phyloP scores from a whole-genome alignment of 768 basidiomycete species.

The Pleurotus giganteus region DNA sequence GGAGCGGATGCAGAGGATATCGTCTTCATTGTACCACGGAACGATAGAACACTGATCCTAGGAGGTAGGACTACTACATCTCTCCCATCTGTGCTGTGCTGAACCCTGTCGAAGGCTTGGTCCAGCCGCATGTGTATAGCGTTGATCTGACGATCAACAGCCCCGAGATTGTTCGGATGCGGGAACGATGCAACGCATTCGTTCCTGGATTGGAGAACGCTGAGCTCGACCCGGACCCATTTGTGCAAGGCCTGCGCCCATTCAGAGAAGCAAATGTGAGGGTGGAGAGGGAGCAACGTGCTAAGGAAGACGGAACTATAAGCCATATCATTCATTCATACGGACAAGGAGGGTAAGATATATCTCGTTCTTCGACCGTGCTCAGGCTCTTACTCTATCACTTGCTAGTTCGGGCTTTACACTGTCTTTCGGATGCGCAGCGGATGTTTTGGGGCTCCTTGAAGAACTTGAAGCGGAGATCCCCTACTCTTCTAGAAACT shows the following conservation, averaged over 20 bases:
- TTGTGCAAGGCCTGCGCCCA: slow-evolving; percentile 28
- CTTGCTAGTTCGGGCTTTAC: slow-evolving; percentile 17
- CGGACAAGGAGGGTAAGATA: slow-evolving; percentile 21
- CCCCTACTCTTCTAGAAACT: slow-evolving; percentile 1
- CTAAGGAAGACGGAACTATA: slow-evolving; percentile 1
- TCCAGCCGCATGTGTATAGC: slow-evolving; percentile 21
- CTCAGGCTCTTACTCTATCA: background rate
- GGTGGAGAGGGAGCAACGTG: slow-evolving; percentile 24
- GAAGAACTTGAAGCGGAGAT: slow-evolving; percentile 12
- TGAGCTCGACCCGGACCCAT: slow-evolving; percentile 20
- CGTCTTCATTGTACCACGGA: slow-evolving; percentile 34
- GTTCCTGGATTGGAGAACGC: slow-evolving; percentile 25
- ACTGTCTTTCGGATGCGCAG: slow-evolving; percentile 24
- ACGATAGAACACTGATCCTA: slow-evolving; percentile 32
- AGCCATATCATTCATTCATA: slow-evolving; percentile 26
- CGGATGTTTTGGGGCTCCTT: slow-evolving; percentile 16
- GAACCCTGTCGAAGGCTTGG: slow-evolving; percentile 15
- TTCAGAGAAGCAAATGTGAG: slow-evolving; percentile 25
- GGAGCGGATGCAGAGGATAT: slow-evolving; percentile 28
- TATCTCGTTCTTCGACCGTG: background rate
- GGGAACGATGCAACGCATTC: slow-evolving; percentile 25
- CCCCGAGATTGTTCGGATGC: slow-evolving; percentile 28
- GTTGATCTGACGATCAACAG: slow-evolving; percentile 25
- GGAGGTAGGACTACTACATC: slow-evolving; percentile 17
- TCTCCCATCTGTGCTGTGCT: background rate